These are phyloP conservation scores for Striga asiatica DNA, from an alignment of 257 asterid species.

Conservation along the genomic window DNA sequence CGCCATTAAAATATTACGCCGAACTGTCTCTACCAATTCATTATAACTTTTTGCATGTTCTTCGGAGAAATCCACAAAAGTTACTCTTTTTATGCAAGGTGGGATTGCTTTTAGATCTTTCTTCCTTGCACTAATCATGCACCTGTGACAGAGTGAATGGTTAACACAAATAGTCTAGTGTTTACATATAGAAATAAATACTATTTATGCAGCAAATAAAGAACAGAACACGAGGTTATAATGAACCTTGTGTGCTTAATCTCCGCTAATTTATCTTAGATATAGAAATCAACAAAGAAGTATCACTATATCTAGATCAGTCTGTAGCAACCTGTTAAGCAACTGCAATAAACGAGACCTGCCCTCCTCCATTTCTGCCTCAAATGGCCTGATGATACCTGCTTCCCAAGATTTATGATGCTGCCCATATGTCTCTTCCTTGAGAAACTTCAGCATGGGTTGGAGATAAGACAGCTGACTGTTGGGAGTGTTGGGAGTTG, in stretches of 20 bases:
- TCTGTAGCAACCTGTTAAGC: too few species aligned
- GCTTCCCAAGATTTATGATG: constrained; percentile 86
- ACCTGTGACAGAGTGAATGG: too few species aligned
- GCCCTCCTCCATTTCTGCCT: constrained; percentile 96
- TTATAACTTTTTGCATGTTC: constrained; percentile 89
- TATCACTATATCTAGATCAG: too few species aligned
- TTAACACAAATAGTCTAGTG: too few species aligned
- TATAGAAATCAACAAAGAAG: too few species aligned
- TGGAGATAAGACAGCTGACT: constrained; percentile 89
- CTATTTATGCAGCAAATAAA: too few species aligned
- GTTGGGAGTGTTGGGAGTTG: constrained; percentile 93
- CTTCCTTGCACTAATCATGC: constrained; percentile 97
- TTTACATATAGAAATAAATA: too few species aligned
- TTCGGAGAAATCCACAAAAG: constrained; percentile 55
- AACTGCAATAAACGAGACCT: constrained; percentile 72
- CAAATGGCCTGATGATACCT: constrained; percentile 78
- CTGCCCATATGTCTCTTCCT: constrained; percentile 80
- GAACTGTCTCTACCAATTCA: constrained; percentile 88
- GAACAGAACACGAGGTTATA: too few species aligned
- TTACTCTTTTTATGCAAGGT: constrained; percentile 76
- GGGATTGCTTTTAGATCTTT: constrained; percentile 76
- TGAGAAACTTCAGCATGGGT: constrained; percentile 84
- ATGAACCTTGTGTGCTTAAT: too few species aligned
- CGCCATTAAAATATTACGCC: constrained; percentile 83
- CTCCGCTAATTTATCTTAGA: too few species aligned